Evolutionary conservation across 139 green algal species (phyloP).

Genomic region (Tetraselmis striata): DNA sequence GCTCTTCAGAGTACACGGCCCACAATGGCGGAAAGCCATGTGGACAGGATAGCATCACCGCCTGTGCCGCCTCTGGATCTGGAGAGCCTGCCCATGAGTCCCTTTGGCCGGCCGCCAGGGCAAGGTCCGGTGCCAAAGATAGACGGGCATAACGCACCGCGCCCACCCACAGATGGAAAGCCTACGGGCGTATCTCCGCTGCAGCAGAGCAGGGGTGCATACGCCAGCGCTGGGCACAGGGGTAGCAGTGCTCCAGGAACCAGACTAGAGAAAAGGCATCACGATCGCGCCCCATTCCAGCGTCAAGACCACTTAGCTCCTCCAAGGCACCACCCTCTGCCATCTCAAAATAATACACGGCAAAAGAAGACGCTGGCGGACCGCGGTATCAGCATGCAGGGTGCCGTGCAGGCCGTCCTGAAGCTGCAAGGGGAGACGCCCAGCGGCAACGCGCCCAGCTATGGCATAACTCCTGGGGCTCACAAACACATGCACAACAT

Average conservation of each 20-base stretch:
- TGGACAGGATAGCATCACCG: too few relatives aligned
- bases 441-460: neutral
- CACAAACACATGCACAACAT: neutral
- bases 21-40: too few relatives aligned
- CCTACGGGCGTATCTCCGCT: neutral
- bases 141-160: too few relatives aligned
- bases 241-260: neutral
- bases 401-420: neutral
- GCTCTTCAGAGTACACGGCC: too few relatives aligned
- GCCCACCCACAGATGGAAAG: neutral
- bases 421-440: neutral
- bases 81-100: neutral
- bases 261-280: neutral
- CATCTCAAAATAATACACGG: neutral
- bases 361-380: neutral
- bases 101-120: neutral
- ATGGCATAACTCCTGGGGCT: neutral
- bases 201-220: neutral
- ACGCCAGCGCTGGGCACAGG: neutral
- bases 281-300: neutral
- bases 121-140: too few relatives aligned
- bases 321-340: neutral
- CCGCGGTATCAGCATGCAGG: neutral
- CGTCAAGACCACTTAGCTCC: neutral
- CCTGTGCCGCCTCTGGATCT: neutral